These are phyloP conservation scores for Hypoxylon sp. DNA, from an alignment of 2,329 filamentous ascomycete genomes.

Conservation along the genomic window DNA sequence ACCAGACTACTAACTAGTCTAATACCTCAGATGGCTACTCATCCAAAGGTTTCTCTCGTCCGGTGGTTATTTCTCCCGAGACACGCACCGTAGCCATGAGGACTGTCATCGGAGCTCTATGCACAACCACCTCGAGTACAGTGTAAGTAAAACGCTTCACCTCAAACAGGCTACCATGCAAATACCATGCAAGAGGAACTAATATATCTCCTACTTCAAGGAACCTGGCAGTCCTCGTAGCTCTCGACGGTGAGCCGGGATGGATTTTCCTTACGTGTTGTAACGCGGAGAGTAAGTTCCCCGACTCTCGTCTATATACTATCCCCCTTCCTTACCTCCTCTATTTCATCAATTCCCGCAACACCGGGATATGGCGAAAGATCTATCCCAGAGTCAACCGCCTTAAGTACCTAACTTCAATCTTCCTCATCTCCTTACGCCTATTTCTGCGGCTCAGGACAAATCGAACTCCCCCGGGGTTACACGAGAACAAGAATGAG, in stretches of 20 bases:
- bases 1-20: neutral
- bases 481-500: neutral
- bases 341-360: neutral
- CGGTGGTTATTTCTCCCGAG: constrained; percentile 54
- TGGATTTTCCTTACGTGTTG: constrained; percentile 76
- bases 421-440: neutral
- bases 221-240: constrained; percentile 70
- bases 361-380: neutral
- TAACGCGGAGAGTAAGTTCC: constrained; percentile 68
- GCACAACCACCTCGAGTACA: constrained; percentile 69
- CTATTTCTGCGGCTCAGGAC: neutral
- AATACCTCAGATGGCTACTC: constrained; percentile 66
- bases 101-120: constrained; percentile 70
- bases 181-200: neutral
- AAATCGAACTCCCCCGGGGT: neutral
- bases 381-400: neutral
- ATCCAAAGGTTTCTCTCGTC: constrained; percentile 62
- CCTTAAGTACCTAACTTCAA: neutral
- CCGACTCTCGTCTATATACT: neutral
- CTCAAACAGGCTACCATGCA: neutral
- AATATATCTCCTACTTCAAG: constrained; percentile 50
- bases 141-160: constrained; percentile 56
- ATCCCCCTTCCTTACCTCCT: no score
- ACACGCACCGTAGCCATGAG: constrained; percentile 67
- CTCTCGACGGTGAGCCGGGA: constrained; percentile 70